Base-by-base conservation (phyloP, 176 grass and related monocot species). In the Lolium rigidum region DNA sequence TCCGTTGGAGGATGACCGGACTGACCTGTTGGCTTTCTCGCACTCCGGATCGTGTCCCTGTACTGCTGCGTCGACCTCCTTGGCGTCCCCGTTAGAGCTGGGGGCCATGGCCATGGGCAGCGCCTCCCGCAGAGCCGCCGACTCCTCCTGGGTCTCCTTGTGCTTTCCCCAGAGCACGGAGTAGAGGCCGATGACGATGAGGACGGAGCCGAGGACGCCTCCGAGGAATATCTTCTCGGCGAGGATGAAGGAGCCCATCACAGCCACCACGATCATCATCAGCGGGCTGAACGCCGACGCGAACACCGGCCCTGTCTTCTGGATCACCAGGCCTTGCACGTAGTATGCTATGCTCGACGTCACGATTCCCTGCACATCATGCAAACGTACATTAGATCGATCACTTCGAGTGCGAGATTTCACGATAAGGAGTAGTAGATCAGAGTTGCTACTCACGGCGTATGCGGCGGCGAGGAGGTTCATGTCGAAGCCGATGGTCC, bases 401-500 rank as follows among this genome's bases (percentile, higher is more conserved):
- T 38, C 15, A 57, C 12, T 14, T 37, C 1, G 16, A 1, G 26
- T 12, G 0, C 13, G 20, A 10, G 18, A 51, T 18, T 41, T 50
- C 8, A 0, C 8, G 47, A 75, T 6, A 7, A 5, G 4, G 11
- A 14, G 2, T 52, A 4, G 49, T 35, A 35, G 31, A 35, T 35
- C 31, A 10, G 35, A 37, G 13, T 2, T 0, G 31, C 63, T 49
- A 84, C 80, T 86, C 24, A 98, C 97, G 47, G 94, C 94, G 82
- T 98, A 98, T 10, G 97, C 97, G 43, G 93, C 94, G 79, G 97
- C 91, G 91, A 98, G 97, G 56, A 98, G 97, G 97, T 98, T 98
- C 94, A 98, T 95, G 90, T 98, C 97, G 76, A 94, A 98, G 31
- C 97, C 97, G 57, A 98, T 98, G 88, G 62, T 49, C 97, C 97